Base-by-base conservation (phyloP, 2,329 filamentous ascomycete genomes). In the Hypoxylon sp. region DNA sequence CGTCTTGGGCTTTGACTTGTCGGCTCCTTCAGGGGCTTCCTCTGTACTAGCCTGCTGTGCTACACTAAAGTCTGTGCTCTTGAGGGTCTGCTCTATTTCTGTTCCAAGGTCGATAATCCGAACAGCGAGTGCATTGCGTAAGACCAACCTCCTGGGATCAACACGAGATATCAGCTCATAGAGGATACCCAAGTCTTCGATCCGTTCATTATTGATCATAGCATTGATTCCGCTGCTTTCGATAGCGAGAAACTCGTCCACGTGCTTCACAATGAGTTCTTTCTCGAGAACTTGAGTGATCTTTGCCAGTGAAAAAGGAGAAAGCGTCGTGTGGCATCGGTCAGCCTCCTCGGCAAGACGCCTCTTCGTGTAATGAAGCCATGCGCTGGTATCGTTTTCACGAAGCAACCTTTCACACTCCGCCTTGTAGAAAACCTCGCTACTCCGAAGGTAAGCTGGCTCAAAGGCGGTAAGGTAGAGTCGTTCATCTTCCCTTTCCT, bases 191-290 rank as follows among this genome's bases (percentile, higher is more conserved):
- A 99, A 81, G 71, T 97, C 93, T 3, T 91, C 87, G 32, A 91
- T 72, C 67, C 90, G 88, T 76, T 97, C 91, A 71, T 97, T 94
- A 76, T 97, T 92, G 51, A 98, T 88, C 94, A 99, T 98, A 74
- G 89, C 89, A 67, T 86, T 88, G 43, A 97, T 85, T 0, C 95
- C 95, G 65, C 90, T 97, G 5, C 87, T 87, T 71, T 97, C 93
- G 78, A 97, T 88, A 50, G 89, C 87, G 63, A 98, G 85, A 56
- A 99, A 90, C 15, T 96, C 93, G 20, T 87, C 82, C 59, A 98
- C 86, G 69, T 95, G 91, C 46, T 87, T 85, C 43, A 84, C 82
- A 50, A 99, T 94, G 54, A 99, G 80, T 75, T 94, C 88, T 34
- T 90, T 80, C 67, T 98, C 93, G 1, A 99, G 87, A 0, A 97